Evolutionary conservation across 1,284 basidiomycete genomes (phyloP).

Genomic region (Sporisorium graminicola): DNA sequence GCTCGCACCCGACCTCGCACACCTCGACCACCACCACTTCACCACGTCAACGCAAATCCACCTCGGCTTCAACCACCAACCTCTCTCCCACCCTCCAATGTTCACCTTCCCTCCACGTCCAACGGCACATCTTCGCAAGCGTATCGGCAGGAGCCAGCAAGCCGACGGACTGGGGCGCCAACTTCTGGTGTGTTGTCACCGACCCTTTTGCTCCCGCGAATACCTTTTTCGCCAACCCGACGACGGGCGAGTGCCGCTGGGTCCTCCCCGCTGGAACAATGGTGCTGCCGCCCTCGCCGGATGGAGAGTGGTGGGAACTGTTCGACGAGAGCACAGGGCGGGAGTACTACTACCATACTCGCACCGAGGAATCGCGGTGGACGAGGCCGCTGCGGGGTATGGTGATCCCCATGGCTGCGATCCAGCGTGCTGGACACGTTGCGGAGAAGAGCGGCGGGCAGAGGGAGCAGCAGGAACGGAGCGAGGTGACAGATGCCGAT

Average conservation of each 20-base stretch:
- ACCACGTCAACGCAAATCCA: neutral
- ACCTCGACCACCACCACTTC: neutral
- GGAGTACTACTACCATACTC: slow-evolving; percentile 92
- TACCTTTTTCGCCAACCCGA: slow-evolving; percentile 88
- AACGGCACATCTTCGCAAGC: neutral
- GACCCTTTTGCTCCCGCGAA: slow-evolving; percentile 19
- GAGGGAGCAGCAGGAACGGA: neutral
- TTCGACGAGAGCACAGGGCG: slow-evolving; percentile 82
- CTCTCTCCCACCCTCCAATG: neutral
- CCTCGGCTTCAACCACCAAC: neutral
- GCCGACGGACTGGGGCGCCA: slow-evolving; percentile 35
- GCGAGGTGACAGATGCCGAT: no score
- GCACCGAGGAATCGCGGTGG: slow-evolving; percentile 88
- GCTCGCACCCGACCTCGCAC: neutral
- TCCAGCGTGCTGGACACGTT: slow-evolving; percentile 74
- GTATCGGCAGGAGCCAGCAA: neutral
- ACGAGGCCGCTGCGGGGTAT: slow-evolving; percentile 79
- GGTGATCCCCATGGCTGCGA: slow-evolving; percentile 87
- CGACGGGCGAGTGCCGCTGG: slow-evolving; percentile 91
- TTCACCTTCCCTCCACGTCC: neutral
- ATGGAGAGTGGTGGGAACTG: slow-evolving; percentile 96
- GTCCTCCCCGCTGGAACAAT: slow-evolving; percentile 89
- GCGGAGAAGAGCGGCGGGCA: neutral
- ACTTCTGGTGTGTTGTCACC: slow-evolving; percentile 54
- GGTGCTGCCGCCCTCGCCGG: slow-evolving; percentile 83